A percentile compares a stretch with the other conserved stretches of the same genome.
These are phyloP conservation scores for Hansfordia pulvinata DNA, from an alignment of 2,329 filamentous ascomycete genomes.

Conservation along the genomic window DNA sequence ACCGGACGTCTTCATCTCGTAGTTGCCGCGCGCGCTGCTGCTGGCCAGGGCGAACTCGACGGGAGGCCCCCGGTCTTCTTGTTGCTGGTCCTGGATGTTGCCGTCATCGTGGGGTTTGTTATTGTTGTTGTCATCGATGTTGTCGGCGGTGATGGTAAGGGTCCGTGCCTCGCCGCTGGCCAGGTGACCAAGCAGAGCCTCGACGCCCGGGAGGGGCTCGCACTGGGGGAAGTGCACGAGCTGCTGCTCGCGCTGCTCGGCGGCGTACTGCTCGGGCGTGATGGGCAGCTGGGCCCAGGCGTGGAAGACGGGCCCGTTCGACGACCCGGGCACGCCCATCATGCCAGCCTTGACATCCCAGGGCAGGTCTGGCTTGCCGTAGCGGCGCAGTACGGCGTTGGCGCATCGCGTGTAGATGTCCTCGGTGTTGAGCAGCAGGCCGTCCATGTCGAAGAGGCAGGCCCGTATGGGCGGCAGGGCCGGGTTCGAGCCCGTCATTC, in stretches of 20 bases:
- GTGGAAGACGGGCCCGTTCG: conserved; percentile 20
- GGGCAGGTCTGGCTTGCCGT: conserved; percentile 47
- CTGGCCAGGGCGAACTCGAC: conserved; percentile 55
- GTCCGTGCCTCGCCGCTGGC: conserved; percentile 9
- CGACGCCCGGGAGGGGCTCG: conserved; percentile 49
- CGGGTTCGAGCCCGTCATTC: background rate
- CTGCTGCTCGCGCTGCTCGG: conserved; percentile 38
- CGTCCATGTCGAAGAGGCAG: conserved; percentile 73
- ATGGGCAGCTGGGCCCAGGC: conserved; percentile 61
- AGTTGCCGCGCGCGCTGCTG: conserved; percentile 44
- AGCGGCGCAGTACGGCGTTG: conserved; percentile 49
- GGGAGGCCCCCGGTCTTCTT: conserved; percentile 4
- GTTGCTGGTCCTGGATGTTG: no score
- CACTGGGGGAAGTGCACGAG: conserved; percentile 42
- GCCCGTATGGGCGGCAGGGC: conserved; percentile 46
- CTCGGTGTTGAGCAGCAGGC: conserved; percentile 61
- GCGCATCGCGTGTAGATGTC: conserved; percentile 56
- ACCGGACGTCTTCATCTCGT: conserved; percentile 41
- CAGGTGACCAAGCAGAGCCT: conserved; percentile 36
- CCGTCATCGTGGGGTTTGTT: no score
- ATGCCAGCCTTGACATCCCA: conserved; percentile 65
- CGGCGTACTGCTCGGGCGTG: conserved; percentile 40
- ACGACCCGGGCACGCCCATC: conserved; percentile 43
- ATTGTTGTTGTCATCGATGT: no score
- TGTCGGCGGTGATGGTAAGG: no score